Conservation (phyloP, 352 stramenopile genomes). For the Phytophthora sp. region DNA sequence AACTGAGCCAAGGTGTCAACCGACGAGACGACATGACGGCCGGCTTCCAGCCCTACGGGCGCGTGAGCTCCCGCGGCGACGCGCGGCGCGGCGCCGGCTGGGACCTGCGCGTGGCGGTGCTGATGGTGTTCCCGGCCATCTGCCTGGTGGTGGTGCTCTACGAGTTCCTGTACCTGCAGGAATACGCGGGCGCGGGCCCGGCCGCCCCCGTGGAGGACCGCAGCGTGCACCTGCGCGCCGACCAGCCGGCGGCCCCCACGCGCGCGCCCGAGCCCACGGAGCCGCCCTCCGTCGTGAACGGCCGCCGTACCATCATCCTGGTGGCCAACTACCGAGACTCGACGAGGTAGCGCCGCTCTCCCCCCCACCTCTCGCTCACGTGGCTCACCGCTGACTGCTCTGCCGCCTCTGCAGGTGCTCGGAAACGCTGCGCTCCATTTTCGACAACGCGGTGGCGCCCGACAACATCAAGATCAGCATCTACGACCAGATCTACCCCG, state of each 20-base stretch:
- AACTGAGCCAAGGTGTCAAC: conserved; percentile 1
- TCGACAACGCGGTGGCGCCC: conserved; percentile 66
- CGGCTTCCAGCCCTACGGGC: conserved; percentile 55
- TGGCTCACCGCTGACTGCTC: conserved; percentile 2
- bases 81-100: conserved; percentile 44
- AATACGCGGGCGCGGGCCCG: conserved; percentile 49
- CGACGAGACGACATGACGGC: conserved; percentile 25
- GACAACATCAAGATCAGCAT: conserved; percentile 68
- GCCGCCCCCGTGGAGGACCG: conserved; percentile 37
- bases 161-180: conserved; percentile 81
- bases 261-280: conserved; percentile 14
- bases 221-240: conserved; percentile 31
- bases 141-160: conserved; percentile 82
- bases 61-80: conserved; percentile 58
- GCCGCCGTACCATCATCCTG: conserved; percentile 76
- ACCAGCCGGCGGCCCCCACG: conserved; percentile 23
- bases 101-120: conserved; percentile 60
- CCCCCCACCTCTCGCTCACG: background rate
- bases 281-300: conserved; percentile 53
- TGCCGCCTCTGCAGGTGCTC: conserved; percentile 43
- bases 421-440: conserved; percentile 83
- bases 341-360: conserved; percentile 36
- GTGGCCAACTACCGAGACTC: conserved; percentile 88
- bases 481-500: conserved; percentile 76
- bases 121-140: conserved; percentile 73